Percentiles rank a stretch among this genome's conserved stretches.
These are phyloP conservation scores for Cucumis melo DNA, from an alignment of 306 rosid species.

Conservation along the genomic window DNA sequence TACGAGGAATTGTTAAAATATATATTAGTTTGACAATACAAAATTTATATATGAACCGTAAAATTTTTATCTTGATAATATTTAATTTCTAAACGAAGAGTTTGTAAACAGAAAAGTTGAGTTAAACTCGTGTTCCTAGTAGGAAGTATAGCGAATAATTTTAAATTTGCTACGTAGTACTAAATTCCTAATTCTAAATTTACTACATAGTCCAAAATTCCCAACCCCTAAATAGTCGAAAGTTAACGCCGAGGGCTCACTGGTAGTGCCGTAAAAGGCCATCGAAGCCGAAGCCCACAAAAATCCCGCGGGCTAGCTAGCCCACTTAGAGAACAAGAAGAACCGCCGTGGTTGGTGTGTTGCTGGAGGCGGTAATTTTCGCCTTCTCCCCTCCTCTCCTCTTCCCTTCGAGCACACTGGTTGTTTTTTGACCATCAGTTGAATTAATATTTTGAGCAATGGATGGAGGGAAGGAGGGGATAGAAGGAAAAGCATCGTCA, in stretches of 20 bases:
- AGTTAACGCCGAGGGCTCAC: neutral
- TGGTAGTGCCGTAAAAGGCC: neutral
- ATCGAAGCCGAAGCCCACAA: neutral
- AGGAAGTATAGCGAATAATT: too few relatives aligned
- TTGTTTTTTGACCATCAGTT: neutral
- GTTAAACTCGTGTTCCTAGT: too few relatives aligned
- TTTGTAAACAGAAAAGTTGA: too few relatives aligned
- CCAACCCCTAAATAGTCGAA: neutral
- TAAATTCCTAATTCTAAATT: too few relatives aligned
- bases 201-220: neutral
- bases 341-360: neutral
- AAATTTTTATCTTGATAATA: too few relatives aligned
- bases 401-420: neutral
- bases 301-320: neutral
- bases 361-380: neutral
- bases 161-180: neutral
- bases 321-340: neutral
- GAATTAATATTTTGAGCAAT: neutral
- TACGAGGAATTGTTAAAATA: too few relatives aligned
- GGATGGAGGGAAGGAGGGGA: slow-evolving; percentile 4
- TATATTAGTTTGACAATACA: too few relatives aligned
- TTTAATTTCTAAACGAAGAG: too few relatives aligned
- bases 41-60: too few relatives aligned
- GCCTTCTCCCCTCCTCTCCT: neutral
- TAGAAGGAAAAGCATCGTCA: neutral